Base-by-base conservation (phyloP, 805 yeast species). In the Henningerozyma blattae region DNA sequence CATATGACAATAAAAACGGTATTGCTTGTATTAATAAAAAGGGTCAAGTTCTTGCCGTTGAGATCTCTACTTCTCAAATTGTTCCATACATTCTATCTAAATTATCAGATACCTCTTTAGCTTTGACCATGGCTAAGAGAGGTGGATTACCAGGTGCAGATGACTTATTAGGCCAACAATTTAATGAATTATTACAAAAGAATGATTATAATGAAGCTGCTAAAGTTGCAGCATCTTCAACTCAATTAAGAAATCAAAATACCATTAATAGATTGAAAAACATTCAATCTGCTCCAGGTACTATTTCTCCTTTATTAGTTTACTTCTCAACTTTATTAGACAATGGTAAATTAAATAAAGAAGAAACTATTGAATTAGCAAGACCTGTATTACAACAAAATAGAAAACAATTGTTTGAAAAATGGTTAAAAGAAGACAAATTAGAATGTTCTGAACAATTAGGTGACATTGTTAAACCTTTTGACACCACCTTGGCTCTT, bases 121-220 rank as follows among this genome's bases (percentile, higher is more conserved):
- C 96, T 3, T 67, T 91, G 40, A 68, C 85, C 9, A 72, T 91
- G 43, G 93, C 97, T 18, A 74, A 95, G 3, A 81, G 97, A 59
- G 96, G 95, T 52, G 95, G 95, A 2, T 73, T 91, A 51, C 91
- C 95, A 28, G 99, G 99, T 45, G 98, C 97, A 32, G 99, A 91
- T 57, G 77, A 76, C 50, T 68, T 91, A 42, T 87, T 91, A 61
- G 64, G 70, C 39, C 94, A 86, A 61, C 97, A 89, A 62, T 91
- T 91, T 64, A 93, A 86, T 52, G 76, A 77, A 56, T 70, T 78
- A 48, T 68, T 91, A 49, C 72, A 75, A 44, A 75, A 76, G 46
- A 95, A 95, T 46, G 91, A 86, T 56, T 91, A 86, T 54, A 68
- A 76, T 36, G 77, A 78, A 48, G 98, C 98, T 34, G 98, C 97